Evolutionary conservation across 2,329 filamentous ascomycete genomes (phyloP).

Genomic region (Fusarium udum): DNA sequence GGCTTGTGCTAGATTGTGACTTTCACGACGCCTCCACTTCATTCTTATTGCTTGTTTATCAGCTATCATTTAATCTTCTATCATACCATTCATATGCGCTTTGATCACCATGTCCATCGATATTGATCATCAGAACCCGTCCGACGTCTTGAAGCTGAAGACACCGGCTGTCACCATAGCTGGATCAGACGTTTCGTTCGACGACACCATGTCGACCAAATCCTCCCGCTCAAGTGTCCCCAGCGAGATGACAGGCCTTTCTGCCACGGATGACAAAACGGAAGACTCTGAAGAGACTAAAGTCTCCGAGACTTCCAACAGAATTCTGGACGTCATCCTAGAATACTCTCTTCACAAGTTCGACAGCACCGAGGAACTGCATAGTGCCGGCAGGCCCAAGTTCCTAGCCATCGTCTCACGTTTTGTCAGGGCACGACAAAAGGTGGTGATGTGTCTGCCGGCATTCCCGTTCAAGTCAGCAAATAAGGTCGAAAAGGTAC

Average conservation of each 20-base stretch:
- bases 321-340: background rate
- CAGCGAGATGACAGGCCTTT: background rate
- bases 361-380: background rate
- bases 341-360: conserved; percentile 12
- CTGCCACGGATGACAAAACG: background rate
- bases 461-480: conserved; percentile 49
- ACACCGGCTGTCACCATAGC: background rate
- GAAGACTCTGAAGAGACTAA: background rate
- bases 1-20: background rate
- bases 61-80: background rate
- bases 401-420: background rate
- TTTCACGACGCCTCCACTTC: background rate
- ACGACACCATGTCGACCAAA: background rate
- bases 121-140: background rate
- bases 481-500: conserved; percentile 47
- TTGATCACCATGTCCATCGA: background rate
- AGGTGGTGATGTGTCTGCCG: conserved; percentile 37
- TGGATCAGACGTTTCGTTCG: background rate
- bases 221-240: background rate
- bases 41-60: background rate
- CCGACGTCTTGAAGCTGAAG: background rate
- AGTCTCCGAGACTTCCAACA: background rate
- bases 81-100: background rate
- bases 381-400: background rate
- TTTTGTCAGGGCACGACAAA: background rate